Base-by-base conservation (phyloP, 345 rosid species). In the Eutrema yunnanense region DNA sequence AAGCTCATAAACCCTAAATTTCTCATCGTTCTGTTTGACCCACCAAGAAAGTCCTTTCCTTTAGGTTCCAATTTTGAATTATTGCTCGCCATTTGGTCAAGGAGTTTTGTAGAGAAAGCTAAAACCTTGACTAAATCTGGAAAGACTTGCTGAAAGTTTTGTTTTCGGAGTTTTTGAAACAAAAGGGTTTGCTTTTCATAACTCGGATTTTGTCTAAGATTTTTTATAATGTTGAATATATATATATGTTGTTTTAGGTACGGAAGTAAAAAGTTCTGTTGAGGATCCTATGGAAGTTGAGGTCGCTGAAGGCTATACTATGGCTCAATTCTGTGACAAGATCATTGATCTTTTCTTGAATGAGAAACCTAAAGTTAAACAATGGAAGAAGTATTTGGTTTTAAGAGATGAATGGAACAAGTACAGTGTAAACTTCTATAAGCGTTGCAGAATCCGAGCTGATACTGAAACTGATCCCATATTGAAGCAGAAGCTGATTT, bases 341-440 rank as follows among this genome's bases (percentile, higher is more conserved):
- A 79, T 91, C 5, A 84, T 92, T 71, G 92, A 89, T 80, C 13
- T 89, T 47, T 95, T 91, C 79, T 73, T 92, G 82, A 83, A 80
- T 72, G 88, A 89, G 88, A 95, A 91, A 75, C 88, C 86, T 37
- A 81, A 84, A 73, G 89, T 84, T 5, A 95, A 82, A 67, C 81
- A 92, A 19, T 95, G 96, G 99, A 88, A 82, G 62, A 89, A 85
- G 79, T 89, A 82, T 76, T 67, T 94, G 82, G 84, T 88, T 51
- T 81, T 91, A 13, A 86, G 97, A 75, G 90, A 89, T 53, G 96
- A 89, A 75, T 94, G 96, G 97, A 82, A 81, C 26, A 91, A 88
- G 84, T 89, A 91, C 55, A 87, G 83, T 61, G 84, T 83, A 6
- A 75, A 83, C 66, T 94, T 94, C 82, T 91, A 89, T 47, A 79